Conservation (phyloP, 257 asterid genomes). For the Solanum commersonii region DNA sequence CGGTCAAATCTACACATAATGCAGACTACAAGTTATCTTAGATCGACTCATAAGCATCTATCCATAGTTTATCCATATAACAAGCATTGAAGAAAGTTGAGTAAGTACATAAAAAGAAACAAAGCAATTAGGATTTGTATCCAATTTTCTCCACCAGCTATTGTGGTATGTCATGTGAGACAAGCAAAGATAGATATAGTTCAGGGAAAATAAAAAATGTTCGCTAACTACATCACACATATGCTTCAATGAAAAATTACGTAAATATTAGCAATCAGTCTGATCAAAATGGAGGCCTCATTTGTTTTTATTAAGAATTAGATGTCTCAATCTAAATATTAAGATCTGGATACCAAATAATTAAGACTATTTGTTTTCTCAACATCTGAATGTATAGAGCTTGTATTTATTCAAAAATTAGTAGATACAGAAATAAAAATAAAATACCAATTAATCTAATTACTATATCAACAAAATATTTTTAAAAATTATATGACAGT, state of each 20-base stretch:
- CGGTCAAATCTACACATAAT: not conserved
- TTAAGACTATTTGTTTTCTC: not conserved
- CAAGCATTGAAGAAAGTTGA: not conserved
- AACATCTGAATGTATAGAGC: not conserved
- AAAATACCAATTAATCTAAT: not conserved
- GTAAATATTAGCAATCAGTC: not conserved
- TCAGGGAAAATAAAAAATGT: not conserved
- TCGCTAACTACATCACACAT: not conserved
- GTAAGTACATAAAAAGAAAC: not conserved
- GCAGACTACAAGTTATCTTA: not conserved
- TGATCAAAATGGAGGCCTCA: not conserved
- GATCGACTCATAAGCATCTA: not conserved
- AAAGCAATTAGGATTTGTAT: not conserved
- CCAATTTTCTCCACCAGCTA: not conserved
- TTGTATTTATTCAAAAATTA: not conserved
- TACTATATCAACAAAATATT: not conserved
- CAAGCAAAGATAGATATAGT: not conserved
- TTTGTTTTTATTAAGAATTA: not conserved
- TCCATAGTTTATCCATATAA: not conserved
- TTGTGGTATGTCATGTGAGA: not conserved
- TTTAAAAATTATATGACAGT: not conserved
- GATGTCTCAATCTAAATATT: not conserved
- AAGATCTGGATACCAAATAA: not conserved
- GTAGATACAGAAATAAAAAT: not conserved
- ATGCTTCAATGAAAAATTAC: not conserved